These are phyloP conservation scores for Zanthoxylum bungeanum DNA, from an alignment of 345 rosid species.

Conservation along the genomic window DNA sequence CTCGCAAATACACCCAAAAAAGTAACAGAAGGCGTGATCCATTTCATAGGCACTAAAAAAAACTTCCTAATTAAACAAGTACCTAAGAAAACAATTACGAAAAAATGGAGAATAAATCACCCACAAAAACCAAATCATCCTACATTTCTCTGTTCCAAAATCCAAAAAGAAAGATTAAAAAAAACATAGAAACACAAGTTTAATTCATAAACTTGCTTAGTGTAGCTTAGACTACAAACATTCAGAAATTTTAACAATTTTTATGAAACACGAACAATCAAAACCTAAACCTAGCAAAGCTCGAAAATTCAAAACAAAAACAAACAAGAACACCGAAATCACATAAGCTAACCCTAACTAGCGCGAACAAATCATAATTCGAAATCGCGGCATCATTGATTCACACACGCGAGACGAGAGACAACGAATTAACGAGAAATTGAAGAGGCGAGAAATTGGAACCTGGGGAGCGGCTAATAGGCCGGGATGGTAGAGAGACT, in stretches of 20 bases:
- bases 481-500: constrained; percentile 92
- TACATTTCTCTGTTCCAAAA: background rate
- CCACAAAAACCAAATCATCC: background rate
- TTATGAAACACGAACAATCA: background rate
- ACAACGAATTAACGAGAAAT: background rate
- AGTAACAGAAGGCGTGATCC: background rate
- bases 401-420: background rate
- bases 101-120: background rate
- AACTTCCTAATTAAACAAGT: constrained; percentile 5
- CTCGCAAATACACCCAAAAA: too few species aligned
- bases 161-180: background rate
- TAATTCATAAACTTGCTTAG: background rate
- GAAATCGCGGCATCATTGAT: constrained; percentile 6
- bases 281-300: background rate
- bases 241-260: background rate
- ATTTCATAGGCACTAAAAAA: background rate
- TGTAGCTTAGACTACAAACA: background rate
- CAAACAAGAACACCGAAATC: background rate
- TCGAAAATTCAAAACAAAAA: background rate
- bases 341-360: constrained; percentile 20
- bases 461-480: constrained; percentile 94
- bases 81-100: background rate
- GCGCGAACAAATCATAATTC: constrained; percentile 10
- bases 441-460: background rate
- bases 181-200: too few species aligned